These are phyloP conservation scores for Colletotrichum liriopes DNA, from an alignment of 2,329 filamentous ascomycete genomes.

Conservation along the genomic window DNA sequence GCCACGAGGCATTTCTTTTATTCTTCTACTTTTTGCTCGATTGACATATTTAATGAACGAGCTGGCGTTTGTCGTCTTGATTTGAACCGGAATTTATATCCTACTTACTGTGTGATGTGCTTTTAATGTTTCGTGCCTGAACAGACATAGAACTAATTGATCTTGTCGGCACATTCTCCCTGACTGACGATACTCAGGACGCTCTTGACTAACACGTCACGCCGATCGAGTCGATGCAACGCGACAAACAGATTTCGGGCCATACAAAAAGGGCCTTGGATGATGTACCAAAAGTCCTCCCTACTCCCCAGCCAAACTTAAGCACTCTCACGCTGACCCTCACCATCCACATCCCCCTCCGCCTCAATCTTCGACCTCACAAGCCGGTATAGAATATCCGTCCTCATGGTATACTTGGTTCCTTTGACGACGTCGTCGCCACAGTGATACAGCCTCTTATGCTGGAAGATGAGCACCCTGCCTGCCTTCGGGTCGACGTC, in stretches of 20 bases:
- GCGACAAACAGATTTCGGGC: too few species aligned
- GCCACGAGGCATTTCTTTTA: conserved; percentile 26
- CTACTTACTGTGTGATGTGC: background rate
- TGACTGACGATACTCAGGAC: background rate
- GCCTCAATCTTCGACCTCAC: conserved; percentile 10
- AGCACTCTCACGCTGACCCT: background rate
- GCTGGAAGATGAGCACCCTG: conserved; percentile 74
- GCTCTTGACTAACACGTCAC: background rate
- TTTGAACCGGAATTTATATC: background rate
- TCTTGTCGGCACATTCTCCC: too few species aligned
- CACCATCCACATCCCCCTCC: background rate
- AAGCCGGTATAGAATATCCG: conserved; percentile 65
- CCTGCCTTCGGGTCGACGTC: conserved; percentile 72
- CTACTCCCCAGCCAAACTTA: background rate
- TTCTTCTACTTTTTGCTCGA: background rate
- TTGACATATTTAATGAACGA: background rate
- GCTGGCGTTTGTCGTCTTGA: too few species aligned
- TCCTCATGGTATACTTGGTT: conserved; percentile 71
- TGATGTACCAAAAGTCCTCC: too few species aligned
- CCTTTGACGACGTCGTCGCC: conserved; percentile 68
- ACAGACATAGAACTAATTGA: too few species aligned
- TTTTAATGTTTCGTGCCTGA: background rate
- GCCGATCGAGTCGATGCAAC: background rate
- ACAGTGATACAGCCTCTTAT: conserved; percentile 65
- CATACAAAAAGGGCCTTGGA: too few species aligned